These are phyloP conservation scores for Priceomyces medius DNA, from an alignment of 805 yeast species.

Conservation along the genomic window DNA sequence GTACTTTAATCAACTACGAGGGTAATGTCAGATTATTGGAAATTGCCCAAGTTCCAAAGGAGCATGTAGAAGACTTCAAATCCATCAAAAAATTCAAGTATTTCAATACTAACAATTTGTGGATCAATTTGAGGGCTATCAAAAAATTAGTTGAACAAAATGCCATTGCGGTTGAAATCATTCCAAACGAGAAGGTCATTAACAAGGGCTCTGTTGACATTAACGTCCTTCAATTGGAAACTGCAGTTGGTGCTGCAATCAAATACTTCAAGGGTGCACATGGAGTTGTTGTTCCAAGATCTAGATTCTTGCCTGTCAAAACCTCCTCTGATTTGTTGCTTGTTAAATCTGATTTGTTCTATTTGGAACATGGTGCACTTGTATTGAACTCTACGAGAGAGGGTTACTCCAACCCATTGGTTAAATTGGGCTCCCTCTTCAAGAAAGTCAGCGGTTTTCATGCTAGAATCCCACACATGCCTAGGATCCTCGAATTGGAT, in stretches of 20 bases:
- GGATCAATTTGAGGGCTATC: conserved; percentile 94
- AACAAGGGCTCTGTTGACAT: conserved; percentile 73
- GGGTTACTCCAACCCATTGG: conserved; percentile 88
- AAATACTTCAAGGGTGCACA: conserved; percentile 93
- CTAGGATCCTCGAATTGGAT: conserved; percentile 92
- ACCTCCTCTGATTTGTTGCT: conserved; percentile 92
- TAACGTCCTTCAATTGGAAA: conserved; percentile 91
- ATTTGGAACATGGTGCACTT: conserved; percentile 87
- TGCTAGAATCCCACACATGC: conserved; percentile 89
- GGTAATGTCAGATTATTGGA: conserved; percentile 93
- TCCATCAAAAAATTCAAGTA: conserved; percentile 96
- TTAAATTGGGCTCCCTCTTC: conserved; percentile 94
- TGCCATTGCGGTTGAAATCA: conserved; percentile 85
- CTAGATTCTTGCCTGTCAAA: conserved; percentile 96
- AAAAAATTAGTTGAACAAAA: conserved; percentile 86
- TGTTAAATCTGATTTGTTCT: conserved; percentile 93
- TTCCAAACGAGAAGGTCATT: conserved; percentile 89
- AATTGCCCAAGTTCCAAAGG: conserved; percentile 98
- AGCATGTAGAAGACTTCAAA: conserved; percentile 96
- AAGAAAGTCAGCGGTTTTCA: conserved; percentile 93
- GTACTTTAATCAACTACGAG: conserved; percentile 93
- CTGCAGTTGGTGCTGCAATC: conserved; percentile 99
- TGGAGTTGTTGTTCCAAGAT: conserved; percentile 97
- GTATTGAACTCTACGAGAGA: conserved; percentile 80
- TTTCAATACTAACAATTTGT: conserved; percentile 96